Base-by-base conservation (phyloP, 2,329 filamentous ascomycete genomes). In the Hymenoscyphus occultus region DNA sequence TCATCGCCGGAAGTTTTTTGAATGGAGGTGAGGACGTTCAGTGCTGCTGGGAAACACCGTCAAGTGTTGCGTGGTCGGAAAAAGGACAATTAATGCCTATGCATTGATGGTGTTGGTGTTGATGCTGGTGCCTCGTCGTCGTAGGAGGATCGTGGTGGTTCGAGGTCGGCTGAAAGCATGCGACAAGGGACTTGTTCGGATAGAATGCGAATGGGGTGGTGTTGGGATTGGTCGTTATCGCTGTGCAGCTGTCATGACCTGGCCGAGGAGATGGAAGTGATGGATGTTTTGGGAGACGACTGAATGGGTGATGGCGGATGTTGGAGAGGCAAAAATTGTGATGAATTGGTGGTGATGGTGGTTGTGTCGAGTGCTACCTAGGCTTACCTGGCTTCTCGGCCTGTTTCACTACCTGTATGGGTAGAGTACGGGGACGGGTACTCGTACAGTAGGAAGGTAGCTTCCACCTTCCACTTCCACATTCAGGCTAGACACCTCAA, bases 1-100 rank as follows among this genome's bases (percentile, higher is more conserved):
- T 74, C 76, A 77, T 76, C 9, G 48, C 58, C 45, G 58, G n/a
- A 45, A 19, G 10, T n/a, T 40, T 16, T 31, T 4, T 31, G 14
- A 19, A n/a, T 14, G 16, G 16, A 28, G 12, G 19, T 40, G 19
- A 40, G 13, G 19, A 51, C 39, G 16, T 19, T 61, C 59, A 54
- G 59, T 54, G 40, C 59, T 48, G 59, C 59, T 61, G 59, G 28
- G 16, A 16, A 42, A 16, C 42, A 22, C 42, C 40, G 45, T 22
- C 6, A 51, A 51, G n/a, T 22, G 45, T 51, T 28, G 45, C 6
- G 45, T 51, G 45, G 45, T 51, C 19, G 2, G 4, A 22, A 51
- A n/a, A 51, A 28, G n/a, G 5, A 22, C 6, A 19, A 22, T 51
- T 51, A 51, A 28, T 22, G 45, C 45, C 19, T 22, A 51, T 7